phyloP scores from a whole-genome alignment of 23 red algal genomes.

The Agarophyton chilense region DNA sequence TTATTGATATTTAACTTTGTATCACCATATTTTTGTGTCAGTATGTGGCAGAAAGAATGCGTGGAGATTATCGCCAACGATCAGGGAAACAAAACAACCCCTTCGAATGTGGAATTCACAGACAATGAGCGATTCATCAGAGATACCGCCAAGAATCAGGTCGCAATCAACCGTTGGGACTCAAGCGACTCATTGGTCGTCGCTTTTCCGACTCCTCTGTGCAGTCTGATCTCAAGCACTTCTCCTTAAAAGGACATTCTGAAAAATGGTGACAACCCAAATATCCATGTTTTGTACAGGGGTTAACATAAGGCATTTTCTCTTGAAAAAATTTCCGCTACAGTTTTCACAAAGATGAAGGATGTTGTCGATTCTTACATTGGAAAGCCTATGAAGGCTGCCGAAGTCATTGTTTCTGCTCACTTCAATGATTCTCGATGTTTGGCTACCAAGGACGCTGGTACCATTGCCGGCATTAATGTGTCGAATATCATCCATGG shows the following conservation, averaged over 20 bases:
- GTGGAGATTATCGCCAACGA: constrained; percentile 99
- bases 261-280: constrained; percentile 93
- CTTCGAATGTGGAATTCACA: constrained; percentile 98
- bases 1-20: constrained; percentile 90
- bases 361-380: constrained; percentile 95
- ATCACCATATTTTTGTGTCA: constrained; percentile 94
- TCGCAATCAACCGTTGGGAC: no score
- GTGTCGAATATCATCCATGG: constrained; percentile 99
- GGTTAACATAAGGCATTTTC: constrained; percentile 88
- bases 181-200: constrained; percentile 97
- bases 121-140: constrained; percentile 97
- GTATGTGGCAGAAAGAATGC: constrained; percentile 85
- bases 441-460: constrained; percentile 98
- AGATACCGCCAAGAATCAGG: constrained; percentile 99
- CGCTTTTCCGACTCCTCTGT: constrained; percentile 94
- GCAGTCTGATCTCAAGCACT: constrained; percentile 99
- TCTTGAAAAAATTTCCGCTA: constrained; percentile 96
- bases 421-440: constrained; percentile 99
- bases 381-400: constrained; percentile 93
- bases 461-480: constrained; percentile 95
- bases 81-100: constrained; percentile 99
- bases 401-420: constrained; percentile 94
- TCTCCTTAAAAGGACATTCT: constrained; percentile 86
- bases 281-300: constrained; percentile 82
- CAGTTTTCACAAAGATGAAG: constrained; percentile 98